phyloP scores from a whole-genome alignment of 495 filamentous ascomycete genomes.

The Acidomyces sp. region DNA sequence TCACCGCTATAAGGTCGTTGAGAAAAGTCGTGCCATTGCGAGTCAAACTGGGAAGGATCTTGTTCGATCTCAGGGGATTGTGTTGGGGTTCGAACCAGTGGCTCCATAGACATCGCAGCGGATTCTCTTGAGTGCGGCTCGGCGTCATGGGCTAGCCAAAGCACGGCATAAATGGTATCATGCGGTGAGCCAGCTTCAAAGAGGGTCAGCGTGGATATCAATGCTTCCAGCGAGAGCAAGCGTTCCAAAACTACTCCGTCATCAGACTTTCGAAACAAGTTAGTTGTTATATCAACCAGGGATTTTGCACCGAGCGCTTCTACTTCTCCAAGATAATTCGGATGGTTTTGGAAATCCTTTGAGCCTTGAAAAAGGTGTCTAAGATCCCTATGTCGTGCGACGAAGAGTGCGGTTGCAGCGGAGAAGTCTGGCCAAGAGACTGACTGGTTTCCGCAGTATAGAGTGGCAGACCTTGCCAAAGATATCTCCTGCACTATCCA shows the following conservation, averaged over 20 bases:
- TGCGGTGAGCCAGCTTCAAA: constrained; percentile 15
- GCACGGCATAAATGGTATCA: constrained; percentile 18
- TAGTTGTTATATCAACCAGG: constrained; percentile 12
- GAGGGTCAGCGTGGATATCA: constrained; percentile 14
- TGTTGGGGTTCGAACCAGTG: background rate
- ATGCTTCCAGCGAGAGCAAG: constrained; percentile 13
- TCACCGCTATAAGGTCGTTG: background rate
- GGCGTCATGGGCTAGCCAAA: constrained; percentile 18
- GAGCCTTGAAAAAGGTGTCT: constrained; percentile 14
- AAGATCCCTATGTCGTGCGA: constrained; percentile 10
- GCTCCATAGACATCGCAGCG: background rate
- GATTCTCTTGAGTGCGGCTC: constrained; percentile 3
- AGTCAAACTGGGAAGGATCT: background rate
- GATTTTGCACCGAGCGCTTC: constrained; percentile 10
- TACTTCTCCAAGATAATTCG: constrained; percentile 17
- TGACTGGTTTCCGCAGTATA: constrained; percentile 13
- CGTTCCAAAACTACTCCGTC: constrained; percentile 10
- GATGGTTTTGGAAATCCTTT: constrained; percentile 12
- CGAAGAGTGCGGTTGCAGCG: constrained; percentile 11
- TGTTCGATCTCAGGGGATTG: background rate
- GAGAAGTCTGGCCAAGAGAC: constrained; percentile 18
- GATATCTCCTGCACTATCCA: constrained; percentile 22
- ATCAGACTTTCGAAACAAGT: constrained; percentile 17
- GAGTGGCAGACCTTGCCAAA: constrained; percentile 10
- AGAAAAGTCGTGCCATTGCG: no score